These are phyloP conservation scores for Aureobasidium mangrovei DNA, from an alignment of 2,329 filamentous ascomycete genomes.

Conservation along the genomic window DNA sequence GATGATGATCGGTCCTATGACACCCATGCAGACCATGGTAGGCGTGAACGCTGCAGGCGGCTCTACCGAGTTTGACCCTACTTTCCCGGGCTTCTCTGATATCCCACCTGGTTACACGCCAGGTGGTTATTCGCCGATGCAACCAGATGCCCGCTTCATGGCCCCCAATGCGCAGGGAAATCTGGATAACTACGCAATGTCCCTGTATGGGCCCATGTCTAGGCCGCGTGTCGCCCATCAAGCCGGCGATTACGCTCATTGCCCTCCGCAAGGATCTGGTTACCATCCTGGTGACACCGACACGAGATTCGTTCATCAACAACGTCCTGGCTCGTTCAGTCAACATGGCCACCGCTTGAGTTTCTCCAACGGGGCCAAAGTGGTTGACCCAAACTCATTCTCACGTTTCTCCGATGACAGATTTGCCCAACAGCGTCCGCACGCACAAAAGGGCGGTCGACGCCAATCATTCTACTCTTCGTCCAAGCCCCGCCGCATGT, in stretches of 20 bases:
- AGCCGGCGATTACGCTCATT: neutral
- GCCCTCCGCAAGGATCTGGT: neutral
- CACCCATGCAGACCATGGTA: neutral
- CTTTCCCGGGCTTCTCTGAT: neutral
- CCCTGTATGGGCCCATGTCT: neutral
- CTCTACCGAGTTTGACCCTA: neutral
- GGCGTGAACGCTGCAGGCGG: neutral
- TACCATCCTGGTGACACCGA: neutral
- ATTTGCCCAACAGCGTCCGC: neutral
- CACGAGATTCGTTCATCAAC: neutral
- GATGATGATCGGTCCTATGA: neutral
- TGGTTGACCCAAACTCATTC: conserved; percentile 8
- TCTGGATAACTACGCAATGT: neutral
- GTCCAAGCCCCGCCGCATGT: neutral
- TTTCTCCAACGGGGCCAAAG: neutral
- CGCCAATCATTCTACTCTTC: neutral
- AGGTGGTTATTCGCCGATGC: neutral
- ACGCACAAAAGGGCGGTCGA: neutral
- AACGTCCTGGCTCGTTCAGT: neutral
- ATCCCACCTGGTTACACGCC: neutral
- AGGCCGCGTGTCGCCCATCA: neutral
- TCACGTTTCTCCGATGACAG: neutral
- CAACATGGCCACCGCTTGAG: neutral
- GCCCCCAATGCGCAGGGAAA: neutral
- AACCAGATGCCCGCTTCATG: neutral